Conservation (phyloP, 306 rosid genomes). For the Alnus rubra region DNA sequence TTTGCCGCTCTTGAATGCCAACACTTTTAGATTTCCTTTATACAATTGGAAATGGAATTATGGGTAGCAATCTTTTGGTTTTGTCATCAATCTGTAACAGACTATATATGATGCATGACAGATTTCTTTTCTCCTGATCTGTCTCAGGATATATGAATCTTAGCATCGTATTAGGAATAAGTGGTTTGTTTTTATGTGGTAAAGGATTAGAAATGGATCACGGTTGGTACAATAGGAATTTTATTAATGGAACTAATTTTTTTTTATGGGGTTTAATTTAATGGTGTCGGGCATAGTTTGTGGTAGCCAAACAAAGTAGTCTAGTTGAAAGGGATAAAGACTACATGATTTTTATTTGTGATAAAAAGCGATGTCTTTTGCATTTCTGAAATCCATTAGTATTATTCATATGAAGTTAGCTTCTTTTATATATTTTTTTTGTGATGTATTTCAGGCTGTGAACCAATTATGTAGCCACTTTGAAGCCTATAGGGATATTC, state of each 20-base stretch:
- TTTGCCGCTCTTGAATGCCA: background rate
- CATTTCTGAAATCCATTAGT: slow-evolving; percentile 19
- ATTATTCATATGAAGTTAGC: background rate
- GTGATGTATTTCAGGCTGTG: slow-evolving; percentile 78
- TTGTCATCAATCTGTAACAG: background rate
- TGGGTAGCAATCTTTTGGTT: background rate
- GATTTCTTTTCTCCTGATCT: background rate
- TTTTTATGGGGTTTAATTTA: background rate
- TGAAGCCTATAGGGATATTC: slow-evolving; percentile 97
- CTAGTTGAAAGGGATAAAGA: background rate
- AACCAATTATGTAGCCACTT: slow-evolving; percentile 96
- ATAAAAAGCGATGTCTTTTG: background rate
- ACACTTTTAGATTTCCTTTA: background rate
- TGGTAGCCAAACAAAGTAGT: background rate
- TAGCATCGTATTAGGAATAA: background rate
- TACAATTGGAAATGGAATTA: background rate
- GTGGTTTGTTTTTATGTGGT: background rate
- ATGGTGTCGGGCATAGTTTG: background rate
- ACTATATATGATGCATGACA: background rate
- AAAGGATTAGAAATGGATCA: background rate
- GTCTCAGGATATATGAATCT: background rate
- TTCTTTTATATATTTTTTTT: slow-evolving; percentile 10
- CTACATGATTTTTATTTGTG: background rate
- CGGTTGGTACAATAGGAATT: background rate
- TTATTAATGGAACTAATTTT: background rate